Evolutionary conservation across 176 grass and related monocot genomes (phyloP).

Genomic region (Typha latifolia): DNA sequence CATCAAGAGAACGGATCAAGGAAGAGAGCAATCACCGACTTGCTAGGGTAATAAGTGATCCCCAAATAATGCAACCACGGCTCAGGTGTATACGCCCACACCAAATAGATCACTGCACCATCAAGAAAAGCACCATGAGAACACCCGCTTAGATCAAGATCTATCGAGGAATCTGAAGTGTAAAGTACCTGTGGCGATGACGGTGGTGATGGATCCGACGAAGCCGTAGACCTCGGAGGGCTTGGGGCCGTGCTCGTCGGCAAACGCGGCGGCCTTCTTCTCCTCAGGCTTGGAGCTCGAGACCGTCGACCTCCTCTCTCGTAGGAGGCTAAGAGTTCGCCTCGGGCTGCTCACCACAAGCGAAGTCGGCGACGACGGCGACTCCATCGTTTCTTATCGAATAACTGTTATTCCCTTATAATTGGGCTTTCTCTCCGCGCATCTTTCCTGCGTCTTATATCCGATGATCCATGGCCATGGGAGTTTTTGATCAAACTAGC

Average conservation of each 20-base stretch:
- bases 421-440: neutral
- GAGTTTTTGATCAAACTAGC: no score
- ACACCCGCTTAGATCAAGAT: neutral
- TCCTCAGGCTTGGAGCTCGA: neutral
- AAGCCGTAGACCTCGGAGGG: slow-evolving; percentile 89
- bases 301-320: slow-evolving; percentile 26
- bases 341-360: slow-evolving; percentile 70
- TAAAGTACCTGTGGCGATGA: slow-evolving; percentile 34
- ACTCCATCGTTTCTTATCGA: slow-evolving; percentile 9
- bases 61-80: slow-evolving; percentile 44
- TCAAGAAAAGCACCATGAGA: slow-evolving; percentile 3
- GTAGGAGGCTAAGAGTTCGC: slow-evolving; percentile 59
- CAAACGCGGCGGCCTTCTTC: slow-evolving; percentile 2
- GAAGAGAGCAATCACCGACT: slow-evolving; percentile 25
- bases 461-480: no score
- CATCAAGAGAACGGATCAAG: neutral
- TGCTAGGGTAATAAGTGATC: slow-evolving; percentile 92
- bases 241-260: slow-evolving; percentile 53
- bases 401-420: no score
- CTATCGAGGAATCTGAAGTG: neutral
- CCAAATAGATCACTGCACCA: slow-evolving; percentile 42
- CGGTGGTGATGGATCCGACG: slow-evolving; percentile 83
- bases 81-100: slow-evolving; percentile 66
- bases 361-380: slow-evolving; percentile 25
- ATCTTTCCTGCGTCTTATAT: neutral